Evolutionary conservation across 495 filamentous ascomycete species (phyloP).

Genomic region (Cryomyces minteri): DNA sequence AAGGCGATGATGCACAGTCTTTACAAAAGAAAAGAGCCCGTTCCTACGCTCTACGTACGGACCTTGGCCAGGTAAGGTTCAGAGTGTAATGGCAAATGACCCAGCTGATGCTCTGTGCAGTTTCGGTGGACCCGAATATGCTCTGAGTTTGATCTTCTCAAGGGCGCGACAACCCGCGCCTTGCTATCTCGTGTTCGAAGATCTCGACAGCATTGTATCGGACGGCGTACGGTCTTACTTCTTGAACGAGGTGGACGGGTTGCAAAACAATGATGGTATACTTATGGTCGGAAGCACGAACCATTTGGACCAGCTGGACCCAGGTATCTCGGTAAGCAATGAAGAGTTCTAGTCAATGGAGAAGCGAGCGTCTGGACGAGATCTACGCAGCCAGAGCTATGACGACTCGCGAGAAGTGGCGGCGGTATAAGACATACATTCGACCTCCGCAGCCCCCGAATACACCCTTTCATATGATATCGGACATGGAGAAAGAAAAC

Average conservation of each 20-base stretch:
- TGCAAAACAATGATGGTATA: conserved; percentile 22
- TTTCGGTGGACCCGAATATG: conserved; percentile 18
- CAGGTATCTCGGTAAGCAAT: conserved; percentile 12
- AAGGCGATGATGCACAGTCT: conserved; percentile 23
- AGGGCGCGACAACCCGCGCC: conserved; percentile 19
- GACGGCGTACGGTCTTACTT: conserved; percentile 21
- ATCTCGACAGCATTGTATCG: conserved; percentile 21
- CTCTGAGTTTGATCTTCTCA: conserved; percentile 18
- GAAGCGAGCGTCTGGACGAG: too few species aligned
- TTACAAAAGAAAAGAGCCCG: conserved; percentile 14
- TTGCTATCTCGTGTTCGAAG: conserved; percentile 25
- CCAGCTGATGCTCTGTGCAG: background rate
- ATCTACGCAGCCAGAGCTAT: too few species aligned
- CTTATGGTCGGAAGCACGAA: conserved; percentile 26
- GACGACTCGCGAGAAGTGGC: too few species aligned
- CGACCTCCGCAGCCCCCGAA: background rate
- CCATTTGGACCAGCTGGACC: conserved; percentile 22
- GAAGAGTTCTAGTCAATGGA: too few species aligned
- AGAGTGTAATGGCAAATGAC: background rate
- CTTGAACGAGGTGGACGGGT: conserved; percentile 23
- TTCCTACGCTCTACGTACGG: conserved; percentile 23
- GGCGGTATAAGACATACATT: too few species aligned
- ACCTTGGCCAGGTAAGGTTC: conserved; percentile 5
- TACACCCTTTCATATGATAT: background rate
- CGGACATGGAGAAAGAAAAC: too few species aligned